Evolutionary conservation across 164 flowering plant genomes (phyloP), one percentile per base, ranked within the genome.

Genomic region (Paratinospora sagittata): DNA sequence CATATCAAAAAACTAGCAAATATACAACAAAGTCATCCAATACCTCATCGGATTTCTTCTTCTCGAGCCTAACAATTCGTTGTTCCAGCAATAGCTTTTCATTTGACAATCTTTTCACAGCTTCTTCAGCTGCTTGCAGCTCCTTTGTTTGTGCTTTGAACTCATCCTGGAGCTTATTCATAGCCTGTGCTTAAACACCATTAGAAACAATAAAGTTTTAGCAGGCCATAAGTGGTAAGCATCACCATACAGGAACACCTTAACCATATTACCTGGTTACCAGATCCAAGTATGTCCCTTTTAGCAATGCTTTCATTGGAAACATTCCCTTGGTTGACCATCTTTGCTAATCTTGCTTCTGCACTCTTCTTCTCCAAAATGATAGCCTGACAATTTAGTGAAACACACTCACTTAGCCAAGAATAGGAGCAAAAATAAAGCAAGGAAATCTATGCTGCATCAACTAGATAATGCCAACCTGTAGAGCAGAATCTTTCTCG

Each of bases 31-130:
- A 36, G 47, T 23, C 58, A 65, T 61, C 33, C 61, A 23, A 21
- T 71, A 92, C 95, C 96, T 90, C 97, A 14, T 89, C 91, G 30
- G 69, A 63, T 73, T 79, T 84, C 65, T 87, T 89, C n/a, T n/a
- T n/a, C 69, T 90, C 96, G 58, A 89, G 81, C 74, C 82, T 84
- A 16, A 68, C 52, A 65, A 90, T 78, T 76, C 70, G 85, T 27
- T 92, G 92, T 74, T 91, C 96, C 70, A 92, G 76, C n/a, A 78
- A 66, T 36, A 75, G 16, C 65, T 87, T 90, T 72, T 96, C 99
- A 84, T 77, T 85, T 26, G 76, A 24, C 72, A 92, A 71, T 73
- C 78, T 87, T 80, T 82, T 88, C 1, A 66, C 74, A 27, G 79
- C 77, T 77, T 89, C 95, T 80, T 88, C 85, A 2, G 85, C 85